A percentile compares a stretch with the other conserved stretches of the same genome.
phyloP scores from a whole-genome alignment of 371 early-diverging fungal genomes.

The Umbelopsis sp. region DNA sequence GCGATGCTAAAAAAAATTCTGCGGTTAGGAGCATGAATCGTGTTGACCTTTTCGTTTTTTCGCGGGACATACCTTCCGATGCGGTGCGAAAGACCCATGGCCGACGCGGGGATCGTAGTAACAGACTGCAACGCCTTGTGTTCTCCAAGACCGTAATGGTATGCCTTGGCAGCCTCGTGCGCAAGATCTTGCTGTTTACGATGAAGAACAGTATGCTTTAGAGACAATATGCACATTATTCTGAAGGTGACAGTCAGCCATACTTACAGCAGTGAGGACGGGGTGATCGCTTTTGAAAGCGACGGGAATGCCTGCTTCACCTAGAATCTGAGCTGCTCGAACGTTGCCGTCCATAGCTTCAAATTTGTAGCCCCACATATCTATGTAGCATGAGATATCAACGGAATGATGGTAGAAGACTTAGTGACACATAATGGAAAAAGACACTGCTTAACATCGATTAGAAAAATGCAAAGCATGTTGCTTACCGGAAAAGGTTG shows the following conservation, averaged over 20 bases:
- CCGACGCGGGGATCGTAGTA: constrained; percentile 77
- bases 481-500: constrained; percentile 74
- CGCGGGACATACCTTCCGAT: constrained; percentile 52
- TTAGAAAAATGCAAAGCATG: too few species aligned
- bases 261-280: constrained; percentile 67
- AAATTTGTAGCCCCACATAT: constrained; percentile 62
- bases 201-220: background rate
- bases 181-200: constrained; percentile 60
- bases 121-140: constrained; percentile 66
- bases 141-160: constrained; percentile 76
- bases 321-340: constrained; percentile 66
- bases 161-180: constrained; percentile 80
- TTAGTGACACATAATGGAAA: too few species aligned
- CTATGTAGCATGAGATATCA: constrained; percentile 22
- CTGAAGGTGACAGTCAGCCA: background rate
- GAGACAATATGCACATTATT: background rate
- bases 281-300: constrained; percentile 87
- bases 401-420: background rate
- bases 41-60: background rate
- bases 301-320: constrained; percentile 74
- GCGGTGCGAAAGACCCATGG: constrained; percentile 71
- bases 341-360: constrained; percentile 78
- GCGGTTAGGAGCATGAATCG: background rate
- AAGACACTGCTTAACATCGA: too few species aligned
- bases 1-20: constrained; percentile 37